Base-by-base conservation (phyloP, 768 basidiomycete species). In the Lentinus tigrinus region DNA sequence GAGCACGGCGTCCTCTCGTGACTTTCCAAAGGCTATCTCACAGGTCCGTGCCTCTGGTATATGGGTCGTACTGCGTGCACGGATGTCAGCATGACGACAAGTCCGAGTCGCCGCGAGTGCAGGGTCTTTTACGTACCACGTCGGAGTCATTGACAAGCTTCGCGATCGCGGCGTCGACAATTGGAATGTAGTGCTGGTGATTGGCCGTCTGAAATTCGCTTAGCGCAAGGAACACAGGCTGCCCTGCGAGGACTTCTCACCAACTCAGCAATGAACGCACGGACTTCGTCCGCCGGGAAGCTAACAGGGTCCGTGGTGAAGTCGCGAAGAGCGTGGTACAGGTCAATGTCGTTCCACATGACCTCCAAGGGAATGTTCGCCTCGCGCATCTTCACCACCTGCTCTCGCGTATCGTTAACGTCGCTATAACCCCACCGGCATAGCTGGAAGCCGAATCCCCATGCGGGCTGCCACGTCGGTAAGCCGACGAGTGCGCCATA, bases 331-430 rank as follows among this genome's bases (percentile, higher is more conserved):
- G 85, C 81, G 63, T 88, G 83, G 63, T 88, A 89, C 52, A 89
- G 60, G 70, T 90, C 88, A 58, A 90, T 87, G 62, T 89, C 88
- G 65, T 86, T 89, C 88, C 88, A 90, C 79, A 88, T 88, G 43
- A 84, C 86, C 81, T 93, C 90, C 5, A 93, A 77, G n/a, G 91
- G 91, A 57, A 93, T 83, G 51, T 82, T 77, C 0, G 88, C 88
- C 21, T 78, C 82, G 17, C 84, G 77, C 89, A 80, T 90, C 61
- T 72, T 80, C 28, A 67, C 68, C 51, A 85, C 83, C 19, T 81
- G 78, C 49, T 79, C 77, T 28, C 75, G 75, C 9, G 84, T 85
- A 62, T 87, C 85, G 54, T 75, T 80, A 19, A 90, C 64, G 62
- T 81, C 74, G 28, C 65, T 54, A 57, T 81, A 83, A 4, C 82